These are phyloP conservation scores for Hypsizygus marmoreus DNA, from an alignment of 768 basidiomycete species.

Conservation along the genomic window DNA sequence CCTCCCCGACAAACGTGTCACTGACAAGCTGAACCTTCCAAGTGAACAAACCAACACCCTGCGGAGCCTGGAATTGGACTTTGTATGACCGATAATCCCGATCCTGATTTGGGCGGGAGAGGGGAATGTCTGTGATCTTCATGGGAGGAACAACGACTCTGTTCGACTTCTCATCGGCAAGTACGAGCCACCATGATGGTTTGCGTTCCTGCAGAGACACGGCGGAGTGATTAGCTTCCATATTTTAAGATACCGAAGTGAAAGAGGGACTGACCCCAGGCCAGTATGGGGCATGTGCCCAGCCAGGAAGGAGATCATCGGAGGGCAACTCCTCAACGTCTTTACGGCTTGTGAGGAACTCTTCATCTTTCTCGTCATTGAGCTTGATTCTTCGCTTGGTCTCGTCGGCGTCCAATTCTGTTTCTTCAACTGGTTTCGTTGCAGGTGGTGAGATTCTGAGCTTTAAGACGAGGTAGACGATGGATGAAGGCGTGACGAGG, in stretches of 20 bases:
- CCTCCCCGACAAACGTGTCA: conserved; percentile 88
- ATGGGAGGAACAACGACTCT: conserved; percentile 86
- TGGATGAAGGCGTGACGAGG: conserved; percentile 81
- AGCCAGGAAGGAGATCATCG: conserved; percentile 46
- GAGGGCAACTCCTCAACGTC: conserved; percentile 61
- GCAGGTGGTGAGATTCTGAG: conserved; percentile 69
- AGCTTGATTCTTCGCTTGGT: conserved; percentile 45
- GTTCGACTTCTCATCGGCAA: conserved; percentile 85
- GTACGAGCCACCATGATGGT: conserved; percentile 89
- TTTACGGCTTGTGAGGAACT: conserved; percentile 64
- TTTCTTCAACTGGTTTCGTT: conserved; percentile 28
- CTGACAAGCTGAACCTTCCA: conserved; percentile 88
- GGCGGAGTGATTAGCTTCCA: too few species aligned
- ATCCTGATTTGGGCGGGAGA: conserved; percentile 46
- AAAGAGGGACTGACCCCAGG: conserved; percentile 61
- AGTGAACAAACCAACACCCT: conserved; percentile 77
- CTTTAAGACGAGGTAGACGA: conserved; percentile 86
- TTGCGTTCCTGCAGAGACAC: conserved; percentile 83
- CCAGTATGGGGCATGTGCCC: conserved; percentile 93
- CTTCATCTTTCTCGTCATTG: conserved; percentile 66
- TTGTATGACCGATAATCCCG: conserved; percentile 82
- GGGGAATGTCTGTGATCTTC: conserved; percentile 79
- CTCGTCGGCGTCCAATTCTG: conserved; percentile 48
- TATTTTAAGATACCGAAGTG: not conserved
- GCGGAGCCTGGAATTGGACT: conserved; percentile 94